phyloP scores from a whole-genome alignment of 768 basidiomycete species.

The Kwoniella mangroviensis region DNA sequence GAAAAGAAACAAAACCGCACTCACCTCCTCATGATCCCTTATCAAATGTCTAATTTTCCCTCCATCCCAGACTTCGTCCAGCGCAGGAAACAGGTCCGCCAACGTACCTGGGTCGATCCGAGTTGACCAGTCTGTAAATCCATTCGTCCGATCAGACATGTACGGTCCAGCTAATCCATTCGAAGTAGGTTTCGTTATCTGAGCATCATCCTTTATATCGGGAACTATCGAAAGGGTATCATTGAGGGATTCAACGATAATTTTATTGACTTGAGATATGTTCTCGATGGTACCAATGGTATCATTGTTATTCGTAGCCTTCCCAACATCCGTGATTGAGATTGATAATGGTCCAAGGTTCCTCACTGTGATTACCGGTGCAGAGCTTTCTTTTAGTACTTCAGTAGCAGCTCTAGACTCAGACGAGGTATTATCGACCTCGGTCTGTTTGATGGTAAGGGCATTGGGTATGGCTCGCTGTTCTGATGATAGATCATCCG shows the following conservation, averaged over 20 bases:
- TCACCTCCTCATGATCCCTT: constrained; percentile 34
- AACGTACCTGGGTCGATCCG: constrained; percentile 34
- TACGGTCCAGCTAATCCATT: constrained; percentile 23
- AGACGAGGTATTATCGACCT: background rate
- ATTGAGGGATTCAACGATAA: background rate
- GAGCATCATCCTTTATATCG: background rate
- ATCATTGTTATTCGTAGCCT: too few species aligned
- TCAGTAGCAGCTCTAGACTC: too few species aligned
- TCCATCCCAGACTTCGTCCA: constrained; percentile 34
- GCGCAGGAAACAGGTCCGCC: constrained; percentile 35
- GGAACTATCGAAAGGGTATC: background rate
- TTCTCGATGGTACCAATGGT: background rate
- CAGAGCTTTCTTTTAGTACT: too few species aligned
- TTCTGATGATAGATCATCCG: too few species aligned
- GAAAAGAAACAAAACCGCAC: background rate
- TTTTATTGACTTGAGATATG: background rate
- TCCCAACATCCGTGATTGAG: too few species aligned
- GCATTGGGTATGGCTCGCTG: too few species aligned
- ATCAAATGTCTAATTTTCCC: constrained; percentile 20
- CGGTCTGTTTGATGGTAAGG: background rate
- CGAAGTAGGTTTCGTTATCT: background rate
- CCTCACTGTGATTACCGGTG: too few species aligned
- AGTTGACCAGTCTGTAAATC: constrained; percentile 31
- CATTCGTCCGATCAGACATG: constrained; percentile 26
- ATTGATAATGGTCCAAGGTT: too few species aligned